Conservation (phyloP, 2,329 filamentous ascomycete genomes). For the Byssochlamys sp. region DNA sequence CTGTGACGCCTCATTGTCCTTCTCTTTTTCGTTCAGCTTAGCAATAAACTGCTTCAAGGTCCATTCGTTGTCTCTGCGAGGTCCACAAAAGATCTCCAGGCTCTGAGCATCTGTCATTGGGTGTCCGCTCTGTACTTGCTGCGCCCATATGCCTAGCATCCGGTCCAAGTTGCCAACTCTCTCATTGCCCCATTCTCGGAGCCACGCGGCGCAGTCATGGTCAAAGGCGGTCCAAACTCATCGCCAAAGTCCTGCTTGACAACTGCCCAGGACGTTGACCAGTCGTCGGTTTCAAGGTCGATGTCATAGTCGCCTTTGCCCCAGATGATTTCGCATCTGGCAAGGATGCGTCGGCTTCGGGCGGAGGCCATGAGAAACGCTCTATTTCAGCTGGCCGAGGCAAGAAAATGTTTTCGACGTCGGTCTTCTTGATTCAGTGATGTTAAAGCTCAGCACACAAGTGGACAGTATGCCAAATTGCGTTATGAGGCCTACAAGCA, state of each 20-base stretch:
- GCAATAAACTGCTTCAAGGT: no score
- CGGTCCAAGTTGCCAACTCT: slow-evolving; percentile 7
- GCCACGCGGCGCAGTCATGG: slow-evolving; percentile 6
- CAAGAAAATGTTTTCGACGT: no score
- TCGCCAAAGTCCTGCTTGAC: slow-evolving; percentile 7
- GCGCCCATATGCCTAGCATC: slow-evolving; percentile 8
- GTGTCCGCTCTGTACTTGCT: slow-evolving; percentile 5
- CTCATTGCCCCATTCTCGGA: slow-evolving; percentile 7
- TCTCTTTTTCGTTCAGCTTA: no score
- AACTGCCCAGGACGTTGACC: slow-evolving; percentile 1
- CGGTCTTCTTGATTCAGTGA: no score
- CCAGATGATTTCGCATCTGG: slow-evolving; percentile 12
- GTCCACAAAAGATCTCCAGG: slow-evolving; percentile 3
- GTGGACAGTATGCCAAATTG: no score
- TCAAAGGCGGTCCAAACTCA: slow-evolving; percentile 8
- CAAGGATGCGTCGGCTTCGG: slow-evolving; percentile 6
- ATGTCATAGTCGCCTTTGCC: slow-evolving; percentile 10
- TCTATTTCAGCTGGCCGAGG: no score
- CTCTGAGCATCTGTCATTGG: slow-evolving; percentile 7
- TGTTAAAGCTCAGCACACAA: no score
- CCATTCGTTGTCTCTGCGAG: background rate
- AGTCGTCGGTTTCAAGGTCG: slow-evolving; percentile 11
- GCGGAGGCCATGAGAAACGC: no score
- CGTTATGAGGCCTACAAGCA: no score
- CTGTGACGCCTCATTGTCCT: no score